Conservation (phyloP, 352 stramenopile species). For the Phytophthora citricola region DNA sequence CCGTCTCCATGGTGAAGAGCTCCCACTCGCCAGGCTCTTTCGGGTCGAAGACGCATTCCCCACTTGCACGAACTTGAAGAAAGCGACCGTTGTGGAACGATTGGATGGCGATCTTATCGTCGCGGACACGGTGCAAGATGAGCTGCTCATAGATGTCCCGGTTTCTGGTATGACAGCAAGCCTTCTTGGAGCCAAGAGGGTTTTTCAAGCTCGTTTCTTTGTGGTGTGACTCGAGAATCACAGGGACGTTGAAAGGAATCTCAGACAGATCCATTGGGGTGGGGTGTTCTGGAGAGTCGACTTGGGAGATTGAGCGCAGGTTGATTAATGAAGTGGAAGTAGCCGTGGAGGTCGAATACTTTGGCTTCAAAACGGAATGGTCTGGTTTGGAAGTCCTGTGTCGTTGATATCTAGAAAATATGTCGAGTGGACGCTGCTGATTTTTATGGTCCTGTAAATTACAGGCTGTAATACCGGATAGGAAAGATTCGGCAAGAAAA, state of each 20-base stretch:
- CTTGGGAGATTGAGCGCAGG: constrained; percentile 11
- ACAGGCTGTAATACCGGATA: too few species aligned
- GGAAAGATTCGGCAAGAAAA: too few species aligned
- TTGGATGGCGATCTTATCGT: constrained; percentile 46
- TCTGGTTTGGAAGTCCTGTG: too few species aligned
- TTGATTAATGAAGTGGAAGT: neutral
- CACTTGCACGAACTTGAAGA: constrained; percentile 33
- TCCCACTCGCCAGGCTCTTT: constrained; percentile 37
- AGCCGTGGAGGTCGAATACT: neutral
- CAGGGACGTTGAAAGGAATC: constrained; percentile 36
- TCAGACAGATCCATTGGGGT: constrained; percentile 37
- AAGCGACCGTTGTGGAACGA: constrained; percentile 32
- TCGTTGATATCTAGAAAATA: neutral
- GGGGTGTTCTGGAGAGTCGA: neutral
- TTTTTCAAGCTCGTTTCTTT: constrained; percentile 38
- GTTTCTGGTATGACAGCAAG: constrained; percentile 36
- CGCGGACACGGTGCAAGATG: constrained; percentile 34
- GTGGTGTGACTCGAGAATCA: constrained; percentile 39
- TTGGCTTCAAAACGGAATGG: neutral
- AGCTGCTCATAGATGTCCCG: constrained; percentile 37
- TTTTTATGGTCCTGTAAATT: too few species aligned
- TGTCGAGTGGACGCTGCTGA: neutral
- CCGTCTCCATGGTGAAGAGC: constrained; percentile 46
- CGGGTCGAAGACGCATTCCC: constrained; percentile 39
- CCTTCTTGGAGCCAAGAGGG: constrained; percentile 40